A percentile compares a stretch with the other conserved stretches of the same genome.
These are phyloP conservation scores for Allantophomopsis cytisporea DNA, from an alignment of 2,329 filamentous ascomycete species.

Conservation along the genomic window DNA sequence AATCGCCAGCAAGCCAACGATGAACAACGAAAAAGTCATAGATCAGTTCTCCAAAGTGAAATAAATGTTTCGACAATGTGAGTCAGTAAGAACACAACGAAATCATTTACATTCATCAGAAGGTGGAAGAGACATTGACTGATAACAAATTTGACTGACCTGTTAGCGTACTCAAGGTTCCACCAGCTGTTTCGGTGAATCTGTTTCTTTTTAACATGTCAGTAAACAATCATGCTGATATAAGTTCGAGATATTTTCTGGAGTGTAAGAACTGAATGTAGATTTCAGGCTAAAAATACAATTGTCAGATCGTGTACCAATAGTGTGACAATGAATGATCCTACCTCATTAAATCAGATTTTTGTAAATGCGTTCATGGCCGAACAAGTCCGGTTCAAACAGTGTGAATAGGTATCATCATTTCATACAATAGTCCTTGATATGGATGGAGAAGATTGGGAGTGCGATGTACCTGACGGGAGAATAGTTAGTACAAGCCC, in stretches of 20 bases:
- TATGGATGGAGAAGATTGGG: no score
- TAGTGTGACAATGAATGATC: constrained; percentile 2
- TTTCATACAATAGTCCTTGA: constrained; percentile 14
- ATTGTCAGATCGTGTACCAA: constrained; percentile 5
- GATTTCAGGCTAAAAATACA: constrained; percentile 15
- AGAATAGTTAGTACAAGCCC: no score
- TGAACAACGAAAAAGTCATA: neutral
- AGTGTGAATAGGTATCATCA: constrained; percentile 29
- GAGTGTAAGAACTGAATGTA: constrained; percentile 2
- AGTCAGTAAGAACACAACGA: constrained; percentile 20
- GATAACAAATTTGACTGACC: constrained; percentile 4
- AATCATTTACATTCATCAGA: constrained; percentile 21
- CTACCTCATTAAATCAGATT: constrained; percentile 32
- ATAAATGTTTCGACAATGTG: constrained; percentile 20
- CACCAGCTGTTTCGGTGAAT: neutral
- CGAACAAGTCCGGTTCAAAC: constrained; percentile 21
- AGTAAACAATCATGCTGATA: neutral
- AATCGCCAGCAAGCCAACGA: no score
- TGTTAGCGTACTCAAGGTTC: constrained; percentile 1
- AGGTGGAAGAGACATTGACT: constrained; percentile 5
- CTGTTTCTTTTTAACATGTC: neutral
- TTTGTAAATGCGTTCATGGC: constrained; percentile 22
- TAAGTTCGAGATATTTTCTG: neutral
- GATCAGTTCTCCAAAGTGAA: constrained; percentile 25
- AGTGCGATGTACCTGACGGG: no score